These are phyloP conservation scores for Diaporthe helianthi DNA, from an alignment of 2,329 filamentous ascomycete species.

Conservation along the genomic window DNA sequence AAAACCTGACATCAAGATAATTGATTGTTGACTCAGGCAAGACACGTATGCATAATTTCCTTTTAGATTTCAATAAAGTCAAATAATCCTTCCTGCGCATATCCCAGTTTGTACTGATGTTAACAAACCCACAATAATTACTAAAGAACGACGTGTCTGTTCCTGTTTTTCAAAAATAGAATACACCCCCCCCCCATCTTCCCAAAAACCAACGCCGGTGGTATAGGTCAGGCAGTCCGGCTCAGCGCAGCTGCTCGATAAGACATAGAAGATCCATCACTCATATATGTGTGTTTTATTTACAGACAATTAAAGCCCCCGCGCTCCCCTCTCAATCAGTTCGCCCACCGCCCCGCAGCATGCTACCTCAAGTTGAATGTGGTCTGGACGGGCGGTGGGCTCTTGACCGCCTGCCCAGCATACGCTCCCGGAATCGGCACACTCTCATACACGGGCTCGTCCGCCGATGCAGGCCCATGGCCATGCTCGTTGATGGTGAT, in stretches of 20 bases:
- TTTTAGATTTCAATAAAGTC: constrained; percentile 6
- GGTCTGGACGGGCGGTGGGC: constrained; percentile 54
- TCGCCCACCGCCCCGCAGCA: neutral
- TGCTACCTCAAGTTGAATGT: constrained; percentile 46
- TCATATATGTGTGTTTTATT: constrained; percentile 19
- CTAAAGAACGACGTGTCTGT: constrained; percentile 26
- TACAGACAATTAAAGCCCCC: constrained; percentile 25
- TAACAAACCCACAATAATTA: constrained; percentile 16
- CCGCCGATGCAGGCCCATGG: constrained; percentile 69
- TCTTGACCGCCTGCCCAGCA: constrained; percentile 60
- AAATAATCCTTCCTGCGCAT: constrained; percentile 7
- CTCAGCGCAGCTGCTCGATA: constrained; percentile 27
- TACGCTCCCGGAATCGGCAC: constrained; percentile 93
- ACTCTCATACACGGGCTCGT: constrained; percentile 83
- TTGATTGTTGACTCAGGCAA: neutral
- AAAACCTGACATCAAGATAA: neutral
- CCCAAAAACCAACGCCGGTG: constrained; percentile 17
- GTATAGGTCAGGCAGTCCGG: constrained; percentile 31
- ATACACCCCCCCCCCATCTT: neutral
- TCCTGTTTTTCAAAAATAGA: constrained; percentile 15
- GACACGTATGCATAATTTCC: constrained; percentile 14
- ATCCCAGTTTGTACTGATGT: neutral
- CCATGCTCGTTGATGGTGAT: constrained; percentile 64
- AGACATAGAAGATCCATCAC: constrained; percentile 36
- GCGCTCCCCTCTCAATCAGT: constrained; percentile 35